Evolutionary conservation across 768 basidiomycete species (phyloP), one percentile per base, ranked within the genome.

Genomic region (Lactarius deliciosus): DNA sequence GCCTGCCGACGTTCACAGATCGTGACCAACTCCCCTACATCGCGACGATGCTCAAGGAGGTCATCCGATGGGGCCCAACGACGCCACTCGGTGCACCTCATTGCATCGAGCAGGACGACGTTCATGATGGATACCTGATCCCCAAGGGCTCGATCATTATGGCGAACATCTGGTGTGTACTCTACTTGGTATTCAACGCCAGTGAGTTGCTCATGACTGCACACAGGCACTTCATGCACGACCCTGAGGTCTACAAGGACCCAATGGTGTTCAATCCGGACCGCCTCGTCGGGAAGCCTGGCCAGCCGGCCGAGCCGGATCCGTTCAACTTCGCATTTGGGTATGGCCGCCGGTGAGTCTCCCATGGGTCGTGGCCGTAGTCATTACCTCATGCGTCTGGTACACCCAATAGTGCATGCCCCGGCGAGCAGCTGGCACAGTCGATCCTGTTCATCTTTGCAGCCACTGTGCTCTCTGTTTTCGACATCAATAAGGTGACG

Each of bases 101-200:
- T 64, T 72, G 74, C 32, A 68, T 73, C 18, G 75, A 70, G 40
- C 70, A 72, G 32, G 79, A 81, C 60, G 79, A 80, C 56, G 72
- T 73, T 0, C 79, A 81, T 64, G 64, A 78, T 0, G 77, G 75
- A 1, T 77, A 76, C 70, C 72, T 75, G 55, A 77, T 81, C n/a
- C 79, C 79, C 5, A 77, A 76, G 55, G 79, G 76, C 10, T 75
- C 78, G 0, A 71, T 77, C 43, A 67, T 80, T 22, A 69, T 79
- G 60, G 65, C 74, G 0, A 80, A 80, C 60, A 71, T 75, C 58
- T 76, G 75, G 79, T 79, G 58, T 18, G 70, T 38, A 6, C 22
- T 15, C 20, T 55, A 7, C 10, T 11, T 11, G 6, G 3, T 47
- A 36, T 28, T 1, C 36, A 30, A 4, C 28, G 18, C 22, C 10